Conservation (phyloP, 169 alveolate species). For the Cryptosporidium meleagridis region DNA sequence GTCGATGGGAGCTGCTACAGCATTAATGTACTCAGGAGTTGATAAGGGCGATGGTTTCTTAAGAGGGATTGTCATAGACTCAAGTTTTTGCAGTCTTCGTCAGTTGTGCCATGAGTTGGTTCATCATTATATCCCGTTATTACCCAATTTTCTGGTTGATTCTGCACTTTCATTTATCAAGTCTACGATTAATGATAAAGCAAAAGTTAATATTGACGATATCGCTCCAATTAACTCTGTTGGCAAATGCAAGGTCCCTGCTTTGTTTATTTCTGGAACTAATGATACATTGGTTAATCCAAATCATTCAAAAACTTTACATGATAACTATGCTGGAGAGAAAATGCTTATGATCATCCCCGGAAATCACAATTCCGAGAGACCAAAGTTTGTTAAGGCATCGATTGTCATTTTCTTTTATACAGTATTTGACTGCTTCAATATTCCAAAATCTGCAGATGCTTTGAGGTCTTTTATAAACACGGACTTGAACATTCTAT, state of each 20-base stretch:
- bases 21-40: slow-evolving; percentile 86
- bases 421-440: slow-evolving; percentile 34
- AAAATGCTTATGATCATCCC: slow-evolving; percentile 76
- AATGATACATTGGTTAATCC: slow-evolving; percentile 78
- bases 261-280: slow-evolving; percentile 81
- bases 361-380: slow-evolving; percentile 81
- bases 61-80: slow-evolving; percentile 92
- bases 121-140: slow-evolving; percentile 41
- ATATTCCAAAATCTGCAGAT: slow-evolving; percentile 7
- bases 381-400: slow-evolving; percentile 78
- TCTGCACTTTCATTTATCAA: slow-evolving; percentile 63
- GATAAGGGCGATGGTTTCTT: slow-evolving; percentile 87
- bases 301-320: slow-evolving; percentile 66
- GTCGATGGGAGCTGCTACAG: slow-evolving; percentile 96
- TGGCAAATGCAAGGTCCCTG: slow-evolving; percentile 87
- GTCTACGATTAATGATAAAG: slow-evolving; percentile 82
- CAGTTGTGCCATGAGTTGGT: slow-evolving; percentile 79
- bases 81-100: slow-evolving; percentile 81
- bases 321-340: slow-evolving; percentile 76
- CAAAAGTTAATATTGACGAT: slow-evolving; percentile 85
- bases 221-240: slow-evolving; percentile 85
- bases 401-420: slow-evolving; percentile 78
- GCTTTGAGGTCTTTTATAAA: slow-evolving; percentile 37
- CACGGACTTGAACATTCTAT: slow-evolving; percentile 32
- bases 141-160: slow-evolving; percentile 52